Conservation (phyloP, 768 basidiomycete species). For the Boletus tylopilopsis region DNA sequence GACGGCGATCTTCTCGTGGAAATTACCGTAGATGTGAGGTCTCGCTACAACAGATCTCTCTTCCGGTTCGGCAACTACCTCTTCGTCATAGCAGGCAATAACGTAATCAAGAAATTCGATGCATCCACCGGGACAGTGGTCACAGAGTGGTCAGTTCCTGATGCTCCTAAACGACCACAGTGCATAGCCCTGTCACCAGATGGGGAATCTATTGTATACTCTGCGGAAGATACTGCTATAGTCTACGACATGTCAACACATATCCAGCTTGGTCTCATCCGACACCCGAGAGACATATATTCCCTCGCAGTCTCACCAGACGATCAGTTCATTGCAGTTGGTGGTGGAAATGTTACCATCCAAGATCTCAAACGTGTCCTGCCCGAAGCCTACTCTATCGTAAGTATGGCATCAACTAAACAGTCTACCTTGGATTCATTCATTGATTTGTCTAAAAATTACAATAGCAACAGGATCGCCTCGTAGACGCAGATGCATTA, state of each 20-base stretch:
- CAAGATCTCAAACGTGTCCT: too few relatives aligned
- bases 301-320: not conserved
- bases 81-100: not conserved
- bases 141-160: not conserved
- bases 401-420: not conserved
- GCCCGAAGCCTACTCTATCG: not conserved
- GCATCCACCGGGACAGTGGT: not conserved
- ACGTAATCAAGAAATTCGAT: not conserved
- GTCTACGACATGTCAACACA: not conserved
- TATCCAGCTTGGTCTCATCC: not conserved
- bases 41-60: not conserved
- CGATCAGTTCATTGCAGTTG: not conserved
- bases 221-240: not conserved
- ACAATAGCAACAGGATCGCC: not conserved
- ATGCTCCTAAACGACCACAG: not conserved
- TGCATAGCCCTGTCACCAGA: not conserved
- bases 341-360: not conserved
- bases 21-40: not conserved
- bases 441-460: too few relatives aligned
- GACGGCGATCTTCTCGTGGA: not conserved
- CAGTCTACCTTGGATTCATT: too few relatives aligned
- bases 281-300: not conserved
- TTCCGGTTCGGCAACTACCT: constrained; percentile 4
- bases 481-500: not conserved
- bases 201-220: not conserved